These are phyloP conservation scores for Entomortierella beljakovae DNA, from an alignment of 192 early-diverging fungal genomes.

Conservation along the genomic window DNA sequence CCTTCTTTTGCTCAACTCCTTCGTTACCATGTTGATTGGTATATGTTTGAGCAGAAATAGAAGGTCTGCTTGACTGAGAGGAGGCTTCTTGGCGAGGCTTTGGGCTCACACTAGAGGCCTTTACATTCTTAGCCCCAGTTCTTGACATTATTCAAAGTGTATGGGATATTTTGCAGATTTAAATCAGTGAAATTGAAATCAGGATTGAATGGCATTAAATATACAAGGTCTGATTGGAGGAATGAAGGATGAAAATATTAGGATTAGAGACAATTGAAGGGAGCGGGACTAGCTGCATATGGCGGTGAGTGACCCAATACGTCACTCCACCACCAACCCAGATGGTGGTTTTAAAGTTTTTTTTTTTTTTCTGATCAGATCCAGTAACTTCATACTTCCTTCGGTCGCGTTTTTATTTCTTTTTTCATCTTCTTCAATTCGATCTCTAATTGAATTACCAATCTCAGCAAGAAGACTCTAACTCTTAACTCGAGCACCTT, in stretches of 20 bases:
- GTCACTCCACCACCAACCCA: too few relatives aligned
- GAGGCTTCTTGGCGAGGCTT: neutral
- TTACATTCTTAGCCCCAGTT: slow-evolving; percentile 15
- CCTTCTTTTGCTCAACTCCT: neutral
- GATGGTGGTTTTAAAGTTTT: neutral
- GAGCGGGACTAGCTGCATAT: too few relatives aligned
- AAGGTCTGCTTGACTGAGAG: neutral
- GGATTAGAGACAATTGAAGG: too few relatives aligned
- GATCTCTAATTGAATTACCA: neutral
- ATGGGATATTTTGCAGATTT: too few relatives aligned
- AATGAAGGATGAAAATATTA: too few relatives aligned
- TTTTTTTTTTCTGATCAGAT: neutral
- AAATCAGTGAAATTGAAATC: too few relatives aligned
- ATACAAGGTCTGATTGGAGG: too few relatives aligned
- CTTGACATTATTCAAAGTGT: slow-evolving; percentile 14
- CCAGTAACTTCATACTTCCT: neutral
- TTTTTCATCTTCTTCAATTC: neutral
- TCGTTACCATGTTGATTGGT: too few relatives aligned
- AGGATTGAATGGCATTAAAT: too few relatives aligned
- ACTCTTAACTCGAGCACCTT: neutral
- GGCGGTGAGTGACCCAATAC: neutral
- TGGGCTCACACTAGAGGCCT: slow-evolving; percentile 2
- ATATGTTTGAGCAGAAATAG: too few relatives aligned
- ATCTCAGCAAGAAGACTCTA: neutral
- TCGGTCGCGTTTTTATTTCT: neutral